Conservation (phyloP, 1,139 yeast genomes). For the Nadsonia starkeyi-henricii region DNA sequence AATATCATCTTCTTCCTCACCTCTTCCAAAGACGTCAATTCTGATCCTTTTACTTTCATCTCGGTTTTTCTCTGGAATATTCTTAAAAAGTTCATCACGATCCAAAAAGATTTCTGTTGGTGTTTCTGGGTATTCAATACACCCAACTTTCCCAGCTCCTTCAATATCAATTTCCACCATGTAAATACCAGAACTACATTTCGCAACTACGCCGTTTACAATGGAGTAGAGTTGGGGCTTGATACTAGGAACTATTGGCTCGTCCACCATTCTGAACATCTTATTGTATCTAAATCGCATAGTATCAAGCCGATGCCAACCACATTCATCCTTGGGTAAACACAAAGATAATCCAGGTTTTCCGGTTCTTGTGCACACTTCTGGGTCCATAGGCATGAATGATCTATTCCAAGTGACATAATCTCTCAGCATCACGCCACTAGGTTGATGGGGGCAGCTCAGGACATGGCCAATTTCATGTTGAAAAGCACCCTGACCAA, state of each 20-base stretch:
- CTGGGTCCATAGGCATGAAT: constrained; percentile 56
- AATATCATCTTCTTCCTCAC: constrained; percentile 19
- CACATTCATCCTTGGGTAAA: constrained; percentile 53
- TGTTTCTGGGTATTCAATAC: constrained; percentile 45
- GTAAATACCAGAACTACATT: constrained; percentile 53
- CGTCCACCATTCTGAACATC: constrained; percentile 58
- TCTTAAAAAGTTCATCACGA: constrained; percentile 31
- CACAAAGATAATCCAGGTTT: constrained; percentile 33
- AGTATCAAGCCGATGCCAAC: constrained; percentile 76
- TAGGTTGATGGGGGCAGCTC: constrained; percentile 85
- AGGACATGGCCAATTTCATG: constrained; percentile 88
- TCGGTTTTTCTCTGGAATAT: constrained; percentile 30
- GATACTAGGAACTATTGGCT: constrained; percentile 20
- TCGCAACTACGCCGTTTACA: constrained; percentile 36
- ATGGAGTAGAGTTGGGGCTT: constrained; percentile 33
- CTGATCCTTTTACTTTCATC: constrained; percentile 23
- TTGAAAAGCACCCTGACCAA: constrained; percentile 87
- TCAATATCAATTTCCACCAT: constrained; percentile 51
- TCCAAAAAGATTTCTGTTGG: constrained; percentile 37
- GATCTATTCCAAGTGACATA: constrained; percentile 70
- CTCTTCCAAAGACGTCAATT: constrained; percentile 32
- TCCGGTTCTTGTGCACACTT: constrained; percentile 36
- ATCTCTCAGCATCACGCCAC: constrained; percentile 84
- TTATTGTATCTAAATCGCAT: constrained; percentile 71
- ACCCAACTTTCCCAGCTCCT: constrained; percentile 41